Evolutionary conservation across 2,329 filamentous ascomycete species (phyloP).

Genomic region (Diaporthe batatas): DNA sequence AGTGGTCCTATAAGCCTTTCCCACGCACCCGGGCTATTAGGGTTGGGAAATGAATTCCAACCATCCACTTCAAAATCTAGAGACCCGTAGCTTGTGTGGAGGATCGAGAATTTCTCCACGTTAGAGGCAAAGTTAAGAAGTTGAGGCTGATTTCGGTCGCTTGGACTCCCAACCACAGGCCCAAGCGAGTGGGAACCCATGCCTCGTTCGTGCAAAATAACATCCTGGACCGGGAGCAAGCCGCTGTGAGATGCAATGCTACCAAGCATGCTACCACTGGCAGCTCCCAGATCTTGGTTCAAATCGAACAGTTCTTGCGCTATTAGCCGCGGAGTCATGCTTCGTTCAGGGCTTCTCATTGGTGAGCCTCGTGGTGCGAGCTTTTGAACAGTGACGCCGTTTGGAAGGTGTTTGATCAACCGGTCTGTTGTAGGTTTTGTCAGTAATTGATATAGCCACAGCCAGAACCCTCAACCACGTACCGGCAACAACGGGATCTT

Average conservation of each 20-base stretch:
- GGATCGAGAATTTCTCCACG: background rate
- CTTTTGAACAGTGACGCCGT: background rate
- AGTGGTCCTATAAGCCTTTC: background rate
- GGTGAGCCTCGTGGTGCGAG: background rate
- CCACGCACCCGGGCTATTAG: background rate
- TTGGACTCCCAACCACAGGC: too few species aligned
- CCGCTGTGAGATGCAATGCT: too few species aligned
- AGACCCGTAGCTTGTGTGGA: too few species aligned
- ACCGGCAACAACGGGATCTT: background rate
- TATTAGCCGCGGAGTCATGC: too few species aligned
- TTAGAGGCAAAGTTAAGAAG: fast-evolving
- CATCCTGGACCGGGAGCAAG: too few species aligned
- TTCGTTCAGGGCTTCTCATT: too few species aligned
- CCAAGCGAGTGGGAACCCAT: background rate
- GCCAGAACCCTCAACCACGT: background rate
- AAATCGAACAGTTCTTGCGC: too few species aligned
- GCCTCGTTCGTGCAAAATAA: background rate
- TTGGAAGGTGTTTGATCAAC: background rate
- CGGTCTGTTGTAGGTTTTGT: background rate
- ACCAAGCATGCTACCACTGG: too few species aligned
- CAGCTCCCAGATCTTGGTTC: too few species aligned
- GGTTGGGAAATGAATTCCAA: too few species aligned
- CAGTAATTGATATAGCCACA: background rate
- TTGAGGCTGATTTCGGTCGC: background rate
- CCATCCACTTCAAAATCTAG: fast-evolving